Conservation (phyloP, 2,329 filamentous ascomycete species). For the Alternaria brassicae region DNA sequence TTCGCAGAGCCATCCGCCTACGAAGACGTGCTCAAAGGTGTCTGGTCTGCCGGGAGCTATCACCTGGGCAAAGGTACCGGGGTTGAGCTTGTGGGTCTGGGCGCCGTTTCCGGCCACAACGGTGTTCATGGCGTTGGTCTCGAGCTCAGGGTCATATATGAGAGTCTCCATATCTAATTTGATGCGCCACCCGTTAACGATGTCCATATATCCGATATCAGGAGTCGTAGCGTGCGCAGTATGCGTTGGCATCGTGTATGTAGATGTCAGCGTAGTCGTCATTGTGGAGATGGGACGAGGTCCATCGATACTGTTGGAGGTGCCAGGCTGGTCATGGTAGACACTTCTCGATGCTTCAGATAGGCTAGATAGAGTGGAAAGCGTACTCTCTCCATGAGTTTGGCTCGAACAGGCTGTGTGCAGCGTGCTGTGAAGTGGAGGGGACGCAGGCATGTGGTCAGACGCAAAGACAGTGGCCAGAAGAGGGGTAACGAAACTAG, state of each 20-base stretch:
- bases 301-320: neutral
- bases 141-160: slow-evolving; percentile 17
- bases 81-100: slow-evolving; percentile 20
- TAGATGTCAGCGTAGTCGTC: neutral
- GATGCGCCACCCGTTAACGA: slow-evolving; percentile 31
- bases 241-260: neutral
- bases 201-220: slow-evolving; percentile 26
- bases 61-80: slow-evolving; percentile 17
- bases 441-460: neutral
- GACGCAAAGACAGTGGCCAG: neutral
- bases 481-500: neutral
- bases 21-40: slow-evolving; percentile 17
- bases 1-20: slow-evolving; percentile 27
- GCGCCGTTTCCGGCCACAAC: slow-evolving; percentile 8
- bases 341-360: neutral
- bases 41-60: slow-evolving; percentile 13
- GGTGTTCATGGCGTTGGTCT: neutral
- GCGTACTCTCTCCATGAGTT: neutral
- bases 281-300: neutral
- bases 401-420: neutral
- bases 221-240: neutral
- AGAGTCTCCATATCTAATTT: slow-evolving; percentile 22
- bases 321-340: neutral
- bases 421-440: neutral
- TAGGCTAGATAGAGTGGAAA: neutral